These are phyloP conservation scores for Chytriomyces hyalinus DNA, from an alignment of 192 early-diverging fungal species.

Conservation along the genomic window DNA sequence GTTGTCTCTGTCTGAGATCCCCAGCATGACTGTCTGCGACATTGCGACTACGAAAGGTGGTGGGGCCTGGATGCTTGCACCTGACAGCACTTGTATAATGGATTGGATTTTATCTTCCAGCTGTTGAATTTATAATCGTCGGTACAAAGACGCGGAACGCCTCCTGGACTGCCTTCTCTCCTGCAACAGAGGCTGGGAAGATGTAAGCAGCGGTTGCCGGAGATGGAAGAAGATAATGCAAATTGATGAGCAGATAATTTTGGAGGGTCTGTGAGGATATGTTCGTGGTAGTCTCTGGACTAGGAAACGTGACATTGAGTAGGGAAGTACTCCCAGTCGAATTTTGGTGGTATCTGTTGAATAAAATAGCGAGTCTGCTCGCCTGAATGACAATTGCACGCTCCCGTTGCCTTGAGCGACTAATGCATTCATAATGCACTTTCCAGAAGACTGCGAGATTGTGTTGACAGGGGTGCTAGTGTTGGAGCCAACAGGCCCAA, in stretches of 20 bases:
- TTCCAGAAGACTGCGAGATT: conserved; percentile 7
- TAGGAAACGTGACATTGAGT: conserved; percentile 2
- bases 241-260: conserved; percentile 2
- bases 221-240: conserved; percentile 10
- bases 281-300: too few species aligned
- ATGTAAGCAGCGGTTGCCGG: background rate
- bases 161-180: background rate
- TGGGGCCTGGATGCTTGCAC: background rate
- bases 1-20: conserved; percentile 7
- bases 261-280: background rate
- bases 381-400: background rate
- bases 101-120: background rate
- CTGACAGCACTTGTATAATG: too few species aligned
- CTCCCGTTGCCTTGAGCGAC: conserved; percentile 5
- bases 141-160: background rate
- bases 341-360: background rate
- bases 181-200: background rate
- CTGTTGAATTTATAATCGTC: background rate
- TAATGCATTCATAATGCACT: background rate
- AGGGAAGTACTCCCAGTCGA: background rate
- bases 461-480: conserved; percentile 13
- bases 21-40: background rate
- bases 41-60: conserved; percentile 3
- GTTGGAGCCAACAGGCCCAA: conserved; percentile 1
- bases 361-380: background rate